Base-by-base conservation (phyloP, 2,329 filamentous ascomycete species). In the Laburnicola sp. region DNA sequence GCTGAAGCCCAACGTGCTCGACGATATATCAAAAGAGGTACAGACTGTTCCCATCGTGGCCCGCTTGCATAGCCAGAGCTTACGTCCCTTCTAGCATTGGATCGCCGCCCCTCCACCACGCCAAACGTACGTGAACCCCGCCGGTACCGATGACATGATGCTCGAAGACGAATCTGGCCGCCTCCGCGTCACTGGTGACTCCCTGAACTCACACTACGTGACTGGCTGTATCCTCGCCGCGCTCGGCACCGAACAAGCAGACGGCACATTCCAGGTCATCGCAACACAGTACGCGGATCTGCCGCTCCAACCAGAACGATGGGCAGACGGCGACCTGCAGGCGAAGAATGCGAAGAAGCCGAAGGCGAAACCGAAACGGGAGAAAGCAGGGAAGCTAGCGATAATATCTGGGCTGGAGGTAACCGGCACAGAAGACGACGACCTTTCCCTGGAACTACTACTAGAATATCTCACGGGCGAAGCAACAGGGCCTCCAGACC, bases 161-260 rank as follows among this genome's bases (percentile, higher is more conserved):
- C 78, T 99, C 34, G 94, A 99, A 73, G 94, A 99, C 71, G 93
- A 97, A 73, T 97, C 91, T 0, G 94, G 94, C 40, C 86, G 95
- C 23, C 79, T 99, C 59, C 83, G 86, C 21, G 77, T 99, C 6
- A 86, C 88, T 0, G 94, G 94, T 2, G 80, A 83, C 36, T 73
- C 84, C 21, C 76, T 99, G 41, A 78, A 81, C 56, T 80, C 82
- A 1, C 80, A 88, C 23, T 81, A 97, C 6, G 93, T 96, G 2
- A 99, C 94, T 0, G 94, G 94, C 25, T 95, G 90, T 63, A 91
- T 99, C 64, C 82, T 97, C 36, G 92, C 91, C n/a, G 91, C 92
- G 2, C 84, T 99, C 77, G 94, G 94, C 31, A 96, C 91, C 0
- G 94, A 99, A 70, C 97, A 96, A 64, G 80, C 84, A 45, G 87